Evolutionary conservation across 2,329 filamentous ascomycete genomes (phyloP).

Genomic region (Trichophyton schoenleinii): DNA sequence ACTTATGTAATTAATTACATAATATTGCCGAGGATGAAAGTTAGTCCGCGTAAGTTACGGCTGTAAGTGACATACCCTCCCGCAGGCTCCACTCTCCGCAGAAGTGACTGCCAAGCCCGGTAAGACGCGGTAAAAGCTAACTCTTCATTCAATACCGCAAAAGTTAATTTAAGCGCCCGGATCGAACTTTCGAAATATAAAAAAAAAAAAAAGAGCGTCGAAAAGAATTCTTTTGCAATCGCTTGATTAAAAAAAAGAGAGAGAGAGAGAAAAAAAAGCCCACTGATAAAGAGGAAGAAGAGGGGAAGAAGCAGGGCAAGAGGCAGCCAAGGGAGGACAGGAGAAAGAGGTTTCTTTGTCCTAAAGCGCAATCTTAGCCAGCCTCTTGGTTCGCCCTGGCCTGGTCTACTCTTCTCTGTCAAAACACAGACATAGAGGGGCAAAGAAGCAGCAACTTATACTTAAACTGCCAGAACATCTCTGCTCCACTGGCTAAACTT

Average conservation of each 20-base stretch:
- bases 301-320: too few relatives aligned
- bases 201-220: not conserved
- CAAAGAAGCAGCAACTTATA: not conserved
- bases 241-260: too few relatives aligned
- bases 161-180: not conserved
- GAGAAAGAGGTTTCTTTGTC: too few relatives aligned
- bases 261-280: too few relatives aligned
- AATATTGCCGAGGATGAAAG: not conserved
- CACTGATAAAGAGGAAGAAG: too few relatives aligned
- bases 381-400: not conserved
- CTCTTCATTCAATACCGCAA: not conserved
- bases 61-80: not conserved
- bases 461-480: not conserved
- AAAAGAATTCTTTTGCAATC: too few relatives aligned
- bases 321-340: too few relatives aligned
- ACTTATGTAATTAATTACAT: not conserved
- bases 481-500: not conserved
- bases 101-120: not conserved
- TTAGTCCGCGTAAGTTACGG: not conserved
- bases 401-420: not conserved
- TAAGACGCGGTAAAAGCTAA: not conserved
- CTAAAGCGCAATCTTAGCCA: too few relatives aligned
- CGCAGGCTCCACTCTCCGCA: not conserved
- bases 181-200: not conserved
- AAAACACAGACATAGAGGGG: not conserved